Percentiles rank a stretch among this genome's conserved stretches.
phyloP scores from a whole-genome alignment of 495 filamentous ascomycete genomes.

The Aspergillus mulundensis region DNA sequence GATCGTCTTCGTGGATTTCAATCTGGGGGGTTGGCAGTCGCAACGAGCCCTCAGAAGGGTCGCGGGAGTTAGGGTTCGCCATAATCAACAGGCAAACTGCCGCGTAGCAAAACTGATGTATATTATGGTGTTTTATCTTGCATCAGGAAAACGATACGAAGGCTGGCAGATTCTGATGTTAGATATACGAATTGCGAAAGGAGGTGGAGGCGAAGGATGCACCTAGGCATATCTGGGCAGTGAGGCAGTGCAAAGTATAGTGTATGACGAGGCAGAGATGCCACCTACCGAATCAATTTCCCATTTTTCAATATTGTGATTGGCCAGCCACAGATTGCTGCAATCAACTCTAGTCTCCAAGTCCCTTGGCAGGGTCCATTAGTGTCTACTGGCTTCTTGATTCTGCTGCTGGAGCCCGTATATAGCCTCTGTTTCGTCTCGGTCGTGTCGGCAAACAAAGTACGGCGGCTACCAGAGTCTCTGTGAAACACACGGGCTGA shows the following conservation, averaged over 20 bases:
- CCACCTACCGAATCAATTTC: background rate
- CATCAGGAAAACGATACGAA: background rate
- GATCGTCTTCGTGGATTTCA: background rate
- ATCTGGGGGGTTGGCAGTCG: constrained; percentile 1
- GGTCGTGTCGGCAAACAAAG: background rate
- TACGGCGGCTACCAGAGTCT: background rate
- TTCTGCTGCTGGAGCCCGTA: background rate
- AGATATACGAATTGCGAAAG: background rate
- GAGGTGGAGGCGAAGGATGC: background rate
- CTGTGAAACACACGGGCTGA: background rate
- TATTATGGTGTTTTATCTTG: background rate
- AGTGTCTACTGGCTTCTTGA: background rate
- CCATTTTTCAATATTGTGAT: background rate
- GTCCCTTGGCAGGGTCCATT: background rate
- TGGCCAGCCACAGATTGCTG: background rate
- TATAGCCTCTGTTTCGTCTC: background rate
- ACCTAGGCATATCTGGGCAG: background rate
- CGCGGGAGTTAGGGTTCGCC: background rate
- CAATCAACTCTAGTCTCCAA: background rate
- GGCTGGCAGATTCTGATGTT: background rate
- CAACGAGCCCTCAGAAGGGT: background rate
- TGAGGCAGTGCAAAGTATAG: background rate
- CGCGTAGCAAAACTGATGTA: background rate
- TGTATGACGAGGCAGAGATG: background rate
- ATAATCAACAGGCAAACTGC: background rate